Evolutionary conservation across 2,329 filamentous ascomycete genomes (phyloP), one percentile per base, ranked within the genome.

Genomic region (Lecanicillium sp.): DNA sequence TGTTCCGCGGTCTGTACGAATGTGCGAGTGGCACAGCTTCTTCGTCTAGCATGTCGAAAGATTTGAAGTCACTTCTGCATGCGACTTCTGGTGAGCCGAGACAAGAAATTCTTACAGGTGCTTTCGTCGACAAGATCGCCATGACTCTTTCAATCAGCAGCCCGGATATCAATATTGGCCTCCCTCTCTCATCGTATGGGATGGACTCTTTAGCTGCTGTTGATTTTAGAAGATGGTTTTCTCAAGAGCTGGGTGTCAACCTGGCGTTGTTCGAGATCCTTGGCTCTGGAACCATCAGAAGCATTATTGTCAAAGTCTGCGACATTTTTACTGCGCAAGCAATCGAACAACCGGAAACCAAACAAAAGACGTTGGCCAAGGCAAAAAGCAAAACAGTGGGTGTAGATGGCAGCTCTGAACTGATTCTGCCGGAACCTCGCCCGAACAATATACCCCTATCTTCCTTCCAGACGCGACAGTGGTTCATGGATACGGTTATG

Each of bases 401-500:
- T 11, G 5, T 9, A 3, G 20, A 26, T 8, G 3, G n/a, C n/a
- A 14, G 20, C 1, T 23, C 20, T 9, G 41, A 36, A 21, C 10
- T 44, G 1, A 5, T 24, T 19, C n/a, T 35, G 5, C 30, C 41
- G 2, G 7, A 3, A 2, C 14, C 30, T 19, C 30, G 41, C 2
- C 41, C 41, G 2, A 19, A 27, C 4, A 26, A 27, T 33, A 36
- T 44, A 5, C 41, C 41, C 0, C 41, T 44, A 19, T 44, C 41
- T 24, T 44, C 41, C 8, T 44, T 44, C 19, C 41, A 44, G n/a
- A 43, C 40, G 8, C 40, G 40, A 5, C 40, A 33, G 10, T 43
- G 40, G 40, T 43, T 43, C 29, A 43, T 43, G 40, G 40, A 43
- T 19, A 43, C 40, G 15, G 29, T 43, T 12, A 43, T 43, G 40